phyloP scores from a whole-genome alignment of 352 stramenopile genomes.

The Blastocystis sp. region DNA sequence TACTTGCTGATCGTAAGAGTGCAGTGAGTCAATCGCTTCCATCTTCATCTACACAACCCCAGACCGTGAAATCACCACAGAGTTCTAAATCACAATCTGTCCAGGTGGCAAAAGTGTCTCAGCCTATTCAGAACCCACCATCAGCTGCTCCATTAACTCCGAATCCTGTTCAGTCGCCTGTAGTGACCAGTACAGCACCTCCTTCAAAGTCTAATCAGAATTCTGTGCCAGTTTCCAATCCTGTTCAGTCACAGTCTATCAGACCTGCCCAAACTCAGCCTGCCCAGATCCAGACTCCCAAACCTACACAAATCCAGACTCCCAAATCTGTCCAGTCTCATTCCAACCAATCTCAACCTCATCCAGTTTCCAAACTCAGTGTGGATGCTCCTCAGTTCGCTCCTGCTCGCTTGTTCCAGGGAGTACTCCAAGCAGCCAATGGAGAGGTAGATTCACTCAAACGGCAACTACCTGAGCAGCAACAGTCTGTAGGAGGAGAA shows the following conservation, averaged over 20 bases:
- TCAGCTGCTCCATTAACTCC: neutral
- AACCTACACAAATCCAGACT: neutral
- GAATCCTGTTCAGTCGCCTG: neutral
- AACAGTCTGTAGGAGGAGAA: neutral
- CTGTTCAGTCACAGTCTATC: neutral
- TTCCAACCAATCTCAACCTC: neutral
- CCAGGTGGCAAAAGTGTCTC: neutral
- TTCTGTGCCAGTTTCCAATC: too few relatives aligned
- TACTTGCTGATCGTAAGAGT: neutral
- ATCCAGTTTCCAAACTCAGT: neutral
- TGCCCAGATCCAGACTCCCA: neutral
- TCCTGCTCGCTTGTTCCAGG: too few relatives aligned
- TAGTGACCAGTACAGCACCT: too few relatives aligned
- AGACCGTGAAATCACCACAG: neutral
- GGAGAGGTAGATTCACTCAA: neutral
- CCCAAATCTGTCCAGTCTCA: neutral
- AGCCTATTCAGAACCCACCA: neutral
- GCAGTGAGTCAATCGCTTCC: neutral
- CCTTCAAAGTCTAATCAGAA: too few relatives aligned
- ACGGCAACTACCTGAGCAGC: neutral
- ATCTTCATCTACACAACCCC: neutral
- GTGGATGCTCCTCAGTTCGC: neutral
- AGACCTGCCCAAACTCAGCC: neutral
- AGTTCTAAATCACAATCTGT: neutral
- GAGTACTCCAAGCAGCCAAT: neutral